A percentile compares a stretch with the other conserved stretches of the same genome.
phyloP scores from a whole-genome alignment of 208 protist genomes.

The Naegleria lovaniensis region DNA sequence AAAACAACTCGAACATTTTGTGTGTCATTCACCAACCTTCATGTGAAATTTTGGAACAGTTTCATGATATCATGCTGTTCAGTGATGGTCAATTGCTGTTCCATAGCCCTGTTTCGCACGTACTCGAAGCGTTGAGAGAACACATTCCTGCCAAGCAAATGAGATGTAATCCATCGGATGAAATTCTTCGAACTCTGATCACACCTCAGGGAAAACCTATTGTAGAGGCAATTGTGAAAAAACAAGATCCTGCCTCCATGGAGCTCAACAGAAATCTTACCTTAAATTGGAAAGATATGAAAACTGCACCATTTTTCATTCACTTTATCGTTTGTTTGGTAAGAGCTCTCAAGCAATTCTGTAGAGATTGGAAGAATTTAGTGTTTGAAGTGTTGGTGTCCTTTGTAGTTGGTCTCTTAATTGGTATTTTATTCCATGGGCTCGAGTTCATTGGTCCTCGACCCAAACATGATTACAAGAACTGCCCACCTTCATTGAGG shows the following conservation, averaged over 20 bases:
- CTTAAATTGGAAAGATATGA: background rate
- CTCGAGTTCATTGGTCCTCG: background rate
- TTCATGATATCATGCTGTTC: conserved; percentile 1
- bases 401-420: background rate
- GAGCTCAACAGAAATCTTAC: background rate
- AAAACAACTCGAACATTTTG: conserved; percentile 44
- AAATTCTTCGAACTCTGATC: background rate
- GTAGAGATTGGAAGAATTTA: background rate
- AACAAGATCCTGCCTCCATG: background rate
- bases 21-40: conserved; percentile 67
- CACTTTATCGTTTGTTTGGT: background rate
- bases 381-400: background rate
- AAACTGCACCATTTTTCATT: background rate
- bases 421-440: background rate
- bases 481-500: background rate
- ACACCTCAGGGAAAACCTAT: background rate
- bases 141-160: background rate
- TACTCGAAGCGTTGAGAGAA: background rate
- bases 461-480: background rate
- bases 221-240: background rate
- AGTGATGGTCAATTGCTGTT: background rate
- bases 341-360: background rate
- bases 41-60: conserved; percentile 52
- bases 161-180: background rate
- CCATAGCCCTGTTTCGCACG: background rate